Evolutionary conservation across 305 asterid species (phyloP).

Genomic region (Fraxinus floribunda): DNA sequence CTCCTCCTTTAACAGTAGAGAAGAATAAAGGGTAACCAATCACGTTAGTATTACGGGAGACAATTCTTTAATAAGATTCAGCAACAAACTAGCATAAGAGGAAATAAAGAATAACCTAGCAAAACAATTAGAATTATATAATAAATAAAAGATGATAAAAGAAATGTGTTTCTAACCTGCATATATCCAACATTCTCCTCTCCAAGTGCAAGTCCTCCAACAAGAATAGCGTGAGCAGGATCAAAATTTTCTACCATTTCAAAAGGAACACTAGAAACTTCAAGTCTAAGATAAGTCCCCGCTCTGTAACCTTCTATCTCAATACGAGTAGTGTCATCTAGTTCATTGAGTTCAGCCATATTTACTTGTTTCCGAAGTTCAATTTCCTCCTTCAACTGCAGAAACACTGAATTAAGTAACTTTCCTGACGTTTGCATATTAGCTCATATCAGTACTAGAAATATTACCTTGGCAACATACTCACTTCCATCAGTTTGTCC

Average conservation of each 20-base stretch:
- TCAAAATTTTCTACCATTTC: slow-evolving; percentile 97
- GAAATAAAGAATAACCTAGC: not conserved
- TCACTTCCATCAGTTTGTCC: slow-evolving; percentile 67
- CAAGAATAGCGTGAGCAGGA: slow-evolving; percentile 84
- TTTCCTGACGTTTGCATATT: slow-evolving; percentile 8
- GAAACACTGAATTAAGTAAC: slow-evolving; percentile 19
- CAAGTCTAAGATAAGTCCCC: slow-evolving; percentile 86
- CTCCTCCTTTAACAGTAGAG: not conserved
- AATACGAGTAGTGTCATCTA: slow-evolving; percentile 78
- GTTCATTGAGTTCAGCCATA: slow-evolving; percentile 81
- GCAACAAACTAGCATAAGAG: not conserved
- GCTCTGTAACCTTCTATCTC: slow-evolving; percentile 90
- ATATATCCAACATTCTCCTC: slow-evolving; percentile 94
- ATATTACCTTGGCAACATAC: slow-evolving; percentile 70
- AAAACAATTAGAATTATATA: slow-evolving; percentile 1
- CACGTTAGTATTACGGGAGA: not conserved
- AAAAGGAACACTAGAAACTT: slow-evolving; percentile 78
- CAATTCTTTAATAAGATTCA: not conserved
- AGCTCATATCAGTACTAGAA: slow-evolving; percentile 20
- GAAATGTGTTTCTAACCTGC: slow-evolving; percentile 62
- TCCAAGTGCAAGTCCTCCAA: slow-evolving; percentile 90
- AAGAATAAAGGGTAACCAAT: slow-evolving; percentile 3
- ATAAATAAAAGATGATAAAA: not conserved
- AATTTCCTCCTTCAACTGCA: slow-evolving; percentile 82
- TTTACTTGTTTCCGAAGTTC: slow-evolving; percentile 82